phyloP scores from a whole-genome alignment of 208 protist genomes.

The Acanthamoeba royreba region DNA sequence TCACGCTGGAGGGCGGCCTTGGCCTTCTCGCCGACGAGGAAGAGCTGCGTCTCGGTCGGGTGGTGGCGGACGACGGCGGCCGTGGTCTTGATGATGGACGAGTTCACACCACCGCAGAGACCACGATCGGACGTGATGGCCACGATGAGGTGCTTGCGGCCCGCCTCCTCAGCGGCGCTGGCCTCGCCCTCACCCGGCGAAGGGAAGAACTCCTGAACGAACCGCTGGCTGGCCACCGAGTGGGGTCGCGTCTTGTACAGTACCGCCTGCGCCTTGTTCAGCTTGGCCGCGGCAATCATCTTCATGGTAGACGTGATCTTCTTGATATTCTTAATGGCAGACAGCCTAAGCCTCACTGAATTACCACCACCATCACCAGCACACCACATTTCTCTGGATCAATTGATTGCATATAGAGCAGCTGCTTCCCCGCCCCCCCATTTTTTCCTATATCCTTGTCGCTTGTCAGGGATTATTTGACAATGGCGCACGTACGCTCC shows the following conservation, averaged over 20 bases:
- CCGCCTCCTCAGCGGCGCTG: not conserved
- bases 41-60: conserved; percentile 19
- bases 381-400: too few species aligned
- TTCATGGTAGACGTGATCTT: conserved; percentile 75
- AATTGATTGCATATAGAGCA: not conserved
- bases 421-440: not conserved
- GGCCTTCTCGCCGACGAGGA: conserved; percentile 55
- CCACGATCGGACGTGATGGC: conserved; percentile 70
- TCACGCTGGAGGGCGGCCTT: conserved; percentile 43
- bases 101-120: conserved; percentile 73
- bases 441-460: too few species aligned
- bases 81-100: conserved; percentile 48
- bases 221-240: not conserved
- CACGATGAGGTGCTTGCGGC: conserved; percentile 56
- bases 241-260: conserved; percentile 34
- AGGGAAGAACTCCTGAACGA: conserved; percentile 30
- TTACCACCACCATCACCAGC: not conserved
- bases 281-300: conserved; percentile 75
- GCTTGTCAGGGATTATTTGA: not conserved
- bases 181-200: not conserved
- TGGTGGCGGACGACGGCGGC: not conserved
- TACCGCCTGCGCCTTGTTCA: conserved; percentile 59
- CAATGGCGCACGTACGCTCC: not conserved
- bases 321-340: conserved; percentile 55
- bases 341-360: not conserved